Percentiles rank a stretch among this genome's conserved stretches.
phyloP scores from a whole-genome alignment of 176 grass and related monocot genomes.

The Urochloa ruziziensis region DNA sequence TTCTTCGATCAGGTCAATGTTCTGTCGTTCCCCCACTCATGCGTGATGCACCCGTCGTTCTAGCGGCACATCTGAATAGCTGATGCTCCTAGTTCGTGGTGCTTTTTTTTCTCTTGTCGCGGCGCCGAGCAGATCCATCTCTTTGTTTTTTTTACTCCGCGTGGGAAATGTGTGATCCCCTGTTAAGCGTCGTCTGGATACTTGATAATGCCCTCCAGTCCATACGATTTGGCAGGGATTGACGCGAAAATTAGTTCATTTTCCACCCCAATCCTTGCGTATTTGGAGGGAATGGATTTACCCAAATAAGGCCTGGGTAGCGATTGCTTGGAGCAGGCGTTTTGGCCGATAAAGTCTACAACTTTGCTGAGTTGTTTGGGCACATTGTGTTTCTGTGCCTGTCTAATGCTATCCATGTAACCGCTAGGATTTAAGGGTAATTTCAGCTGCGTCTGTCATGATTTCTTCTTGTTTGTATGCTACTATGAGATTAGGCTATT shows the following conservation, averaged over 20 bases:
- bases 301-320: not conserved
- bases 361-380: not conserved
- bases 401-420: not conserved
- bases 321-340: not conserved
- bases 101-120: not conserved
- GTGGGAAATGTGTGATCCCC: not conserved
- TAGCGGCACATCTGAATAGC: not conserved
- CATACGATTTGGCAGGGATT: too few species aligned
- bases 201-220: too few species aligned
- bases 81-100: not conserved
- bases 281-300: too few species aligned
- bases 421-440: not conserved
- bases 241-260: too few species aligned
- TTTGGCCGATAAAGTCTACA: not conserved
- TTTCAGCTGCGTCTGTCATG: not conserved
- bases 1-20: not conserved
- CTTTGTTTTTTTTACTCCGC: not conserved
- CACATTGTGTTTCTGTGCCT: not conserved
- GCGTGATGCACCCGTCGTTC: not conserved
- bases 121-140: not conserved
- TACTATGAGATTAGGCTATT: not conserved
- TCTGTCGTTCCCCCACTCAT: not conserved
- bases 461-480: not conserved
- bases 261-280: too few species aligned
- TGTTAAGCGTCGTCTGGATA: not conserved